Evolutionary conservation across 805 yeast species (phyloP).

Genomic region (Saccharomycopsis sp.): DNA sequence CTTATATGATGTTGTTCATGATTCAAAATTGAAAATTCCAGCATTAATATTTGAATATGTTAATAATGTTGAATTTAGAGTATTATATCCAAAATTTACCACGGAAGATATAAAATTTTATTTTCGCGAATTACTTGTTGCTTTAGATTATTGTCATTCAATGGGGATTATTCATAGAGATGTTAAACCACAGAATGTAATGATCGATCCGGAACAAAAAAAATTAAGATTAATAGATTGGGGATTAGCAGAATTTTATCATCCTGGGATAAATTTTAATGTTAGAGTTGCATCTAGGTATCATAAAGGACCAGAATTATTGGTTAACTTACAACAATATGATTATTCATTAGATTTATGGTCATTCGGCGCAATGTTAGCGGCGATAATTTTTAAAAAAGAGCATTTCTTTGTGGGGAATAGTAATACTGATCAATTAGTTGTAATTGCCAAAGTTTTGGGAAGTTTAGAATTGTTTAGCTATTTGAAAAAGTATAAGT

Average conservation of each 20-base stretch:
- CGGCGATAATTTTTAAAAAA: constrained; percentile 81
- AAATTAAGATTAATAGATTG: constrained; percentile 82
- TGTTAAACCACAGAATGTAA: constrained; percentile 91
- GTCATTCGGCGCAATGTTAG: constrained; percentile 92
- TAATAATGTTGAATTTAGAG: constrained; percentile 74
- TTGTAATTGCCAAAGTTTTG: constrained; percentile 79
- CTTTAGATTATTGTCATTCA: constrained; percentile 84
- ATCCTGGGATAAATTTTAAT: constrained; percentile 81
- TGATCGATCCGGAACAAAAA: constrained; percentile 77
- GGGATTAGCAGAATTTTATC: constrained; percentile 95
- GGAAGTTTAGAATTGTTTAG: constrained; percentile 75
- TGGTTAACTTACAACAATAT: constrained; percentile 79
- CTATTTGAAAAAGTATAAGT: constrained; percentile 65
- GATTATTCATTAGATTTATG: constrained; percentile 90
- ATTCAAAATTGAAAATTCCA: constrained; percentile 73
- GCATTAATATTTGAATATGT: constrained; percentile 83
- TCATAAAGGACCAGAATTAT: constrained; percentile 87
- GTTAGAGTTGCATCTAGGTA: constrained; percentile 92
- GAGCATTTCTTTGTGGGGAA: constrained; percentile 93
- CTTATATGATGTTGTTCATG: constrained; percentile 74
- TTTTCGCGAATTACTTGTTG: constrained; percentile 72
- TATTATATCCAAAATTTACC: constrained; percentile 71
- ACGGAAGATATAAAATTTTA: constrained; percentile 74
- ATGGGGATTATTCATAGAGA: constrained; percentile 96
- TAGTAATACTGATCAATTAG: constrained; percentile 84